Evolutionary conservation across 2,329 filamentous ascomycete genomes (phyloP).

Genomic region (Diaporthe destruens): DNA sequence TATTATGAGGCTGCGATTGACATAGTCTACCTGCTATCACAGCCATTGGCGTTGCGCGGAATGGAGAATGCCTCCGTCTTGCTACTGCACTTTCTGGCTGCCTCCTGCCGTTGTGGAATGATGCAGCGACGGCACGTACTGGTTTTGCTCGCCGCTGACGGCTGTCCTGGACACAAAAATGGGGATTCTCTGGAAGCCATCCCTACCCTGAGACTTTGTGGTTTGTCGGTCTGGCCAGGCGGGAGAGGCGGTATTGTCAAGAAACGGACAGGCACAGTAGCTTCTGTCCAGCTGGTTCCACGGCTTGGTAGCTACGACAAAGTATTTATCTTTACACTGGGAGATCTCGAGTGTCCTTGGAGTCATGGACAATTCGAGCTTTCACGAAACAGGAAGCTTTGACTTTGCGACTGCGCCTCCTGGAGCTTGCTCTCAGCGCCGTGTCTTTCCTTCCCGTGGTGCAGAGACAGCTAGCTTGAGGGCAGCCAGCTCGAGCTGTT

Average conservation of each 20-base stretch:
- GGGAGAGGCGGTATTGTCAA: not conserved
- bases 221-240: not conserved
- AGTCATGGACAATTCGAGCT: not conserved
- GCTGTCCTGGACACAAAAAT: not conserved
- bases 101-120: conserved; percentile 15
- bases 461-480: not conserved
- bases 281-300: not conserved
- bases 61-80: not conserved
- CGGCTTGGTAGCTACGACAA: not conserved
- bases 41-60: not conserved
- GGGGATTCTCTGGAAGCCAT: no score
- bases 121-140: not conserved
- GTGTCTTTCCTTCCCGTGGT: conserved; percentile 10
- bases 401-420: not conserved
- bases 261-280: not conserved
- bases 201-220: no score
- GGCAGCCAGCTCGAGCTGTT: not conserved
- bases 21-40: not conserved
- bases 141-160: not conserved
- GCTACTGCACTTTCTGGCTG: not conserved
- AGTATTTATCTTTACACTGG: not conserved
- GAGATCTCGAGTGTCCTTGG: not conserved
- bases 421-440: not conserved
- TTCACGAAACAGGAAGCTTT: not conserved
- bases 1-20: not conserved